phyloP scores from a whole-genome alignment of 2,329 filamentous ascomycete genomes.

The Rhinocladiella similis region DNA sequence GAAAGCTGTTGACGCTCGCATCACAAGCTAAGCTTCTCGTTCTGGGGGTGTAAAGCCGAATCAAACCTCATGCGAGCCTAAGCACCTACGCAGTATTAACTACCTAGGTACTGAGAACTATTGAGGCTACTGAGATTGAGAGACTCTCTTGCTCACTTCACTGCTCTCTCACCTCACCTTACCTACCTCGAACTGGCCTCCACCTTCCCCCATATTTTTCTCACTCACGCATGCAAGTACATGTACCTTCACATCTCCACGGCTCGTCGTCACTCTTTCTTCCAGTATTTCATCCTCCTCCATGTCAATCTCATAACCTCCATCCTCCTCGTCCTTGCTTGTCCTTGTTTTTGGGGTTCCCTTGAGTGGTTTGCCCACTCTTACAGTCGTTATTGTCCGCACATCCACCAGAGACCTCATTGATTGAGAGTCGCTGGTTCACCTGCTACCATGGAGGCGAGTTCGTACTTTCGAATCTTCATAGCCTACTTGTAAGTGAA shows the following conservation, averaged over 20 bases:
- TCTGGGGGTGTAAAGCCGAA: constrained; percentile 26
- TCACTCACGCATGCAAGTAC: constrained; percentile 12
- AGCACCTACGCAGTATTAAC: constrained; percentile 16
- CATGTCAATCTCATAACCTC: constrained; percentile 20
- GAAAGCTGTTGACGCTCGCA: constrained; percentile 18
- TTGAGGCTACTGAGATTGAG: too few relatives aligned
- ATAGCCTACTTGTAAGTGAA: constrained; percentile 43
- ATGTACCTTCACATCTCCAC: constrained; percentile 18
- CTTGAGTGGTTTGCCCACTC: constrained; percentile 27
- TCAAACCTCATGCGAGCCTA: constrained; percentile 21
- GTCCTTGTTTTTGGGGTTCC: constrained; percentile 16
- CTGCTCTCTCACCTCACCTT: constrained; percentile 10
- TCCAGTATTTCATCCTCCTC: constrained; percentile 23
- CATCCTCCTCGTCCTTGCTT: constrained; percentile 19
- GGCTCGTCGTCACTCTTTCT: constrained; percentile 20
- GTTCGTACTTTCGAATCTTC: constrained; percentile 32
- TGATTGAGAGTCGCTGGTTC: constrained; percentile 9
- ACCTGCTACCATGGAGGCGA: constrained; percentile 15
- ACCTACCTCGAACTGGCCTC: constrained; percentile 7
- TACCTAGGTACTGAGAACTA: not conserved
- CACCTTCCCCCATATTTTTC: constrained; percentile 25
- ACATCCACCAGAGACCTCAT: constrained; percentile 8
- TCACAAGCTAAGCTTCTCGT: constrained; percentile 21
- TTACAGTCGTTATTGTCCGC: constrained; percentile 30
- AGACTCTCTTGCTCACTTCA: constrained; percentile 3